Conservation (phyloP, 805 yeast species). For the Yarrowia sp. region DNA sequence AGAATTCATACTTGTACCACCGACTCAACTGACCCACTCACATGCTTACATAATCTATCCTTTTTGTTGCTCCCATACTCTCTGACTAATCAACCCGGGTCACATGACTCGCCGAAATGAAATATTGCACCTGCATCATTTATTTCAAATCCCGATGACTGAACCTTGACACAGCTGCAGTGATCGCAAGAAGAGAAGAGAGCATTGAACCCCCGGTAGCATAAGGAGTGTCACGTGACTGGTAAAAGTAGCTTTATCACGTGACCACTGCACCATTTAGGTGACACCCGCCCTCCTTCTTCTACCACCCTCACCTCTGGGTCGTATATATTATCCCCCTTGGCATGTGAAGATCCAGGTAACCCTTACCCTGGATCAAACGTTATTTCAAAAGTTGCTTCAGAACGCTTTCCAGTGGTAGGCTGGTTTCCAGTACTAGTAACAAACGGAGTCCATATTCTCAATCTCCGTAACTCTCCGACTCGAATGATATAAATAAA, state of each 20-base stretch:
- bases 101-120: too few species aligned
- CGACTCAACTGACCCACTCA: too few species aligned
- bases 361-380: slow-evolving; percentile 12
- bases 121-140: neutral
- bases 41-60: too few species aligned
- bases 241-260: neutral
- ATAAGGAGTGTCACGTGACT: neutral
- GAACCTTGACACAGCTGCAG: slow-evolving; percentile 6
- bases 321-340: too few species aligned
- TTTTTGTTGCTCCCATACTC: too few species aligned
- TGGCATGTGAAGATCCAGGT: slow-evolving; percentile 12
- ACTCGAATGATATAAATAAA: neutral
- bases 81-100: too few species aligned
- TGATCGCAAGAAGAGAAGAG: neutral
- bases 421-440: too few species aligned
- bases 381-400: slow-evolving; percentile 8
- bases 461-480: neutral
- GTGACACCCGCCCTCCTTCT: neutral
- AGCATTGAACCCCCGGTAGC: too few species aligned
- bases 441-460: neutral
- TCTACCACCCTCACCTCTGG: too few species aligned
- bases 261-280: neutral
- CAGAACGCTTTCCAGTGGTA: neutral
- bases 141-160: slow-evolving; percentile 15
- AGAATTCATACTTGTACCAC: too few species aligned